A percentile compares a stretch with the other conserved stretches of the same genome.
phyloP scores from a whole-genome alignment of 2,329 filamentous ascomycete species.

The Atkinsonella hypoxylon region DNA sequence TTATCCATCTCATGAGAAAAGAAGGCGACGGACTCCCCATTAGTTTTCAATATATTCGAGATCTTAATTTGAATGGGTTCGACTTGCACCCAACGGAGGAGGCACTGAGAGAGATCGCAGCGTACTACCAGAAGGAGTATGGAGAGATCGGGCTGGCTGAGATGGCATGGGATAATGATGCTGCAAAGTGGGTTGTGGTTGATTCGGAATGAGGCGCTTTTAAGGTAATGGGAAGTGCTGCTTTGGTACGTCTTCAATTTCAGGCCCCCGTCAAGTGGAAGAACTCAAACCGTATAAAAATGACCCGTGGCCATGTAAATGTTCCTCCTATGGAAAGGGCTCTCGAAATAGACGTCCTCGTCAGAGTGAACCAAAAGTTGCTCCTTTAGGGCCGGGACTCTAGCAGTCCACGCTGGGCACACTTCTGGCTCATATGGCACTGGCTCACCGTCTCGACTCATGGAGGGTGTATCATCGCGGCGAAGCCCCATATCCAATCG shows the following conservation, averaged over 20 bases:
- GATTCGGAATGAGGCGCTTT: neutral
- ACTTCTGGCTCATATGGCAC: constrained; percentile 3
- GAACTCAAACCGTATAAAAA: constrained; percentile 10
- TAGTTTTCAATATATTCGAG: constrained; percentile 9
- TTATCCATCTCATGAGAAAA: constrained; percentile 6
- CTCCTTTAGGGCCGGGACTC: constrained; percentile 1
- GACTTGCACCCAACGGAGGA: constrained; percentile 8
- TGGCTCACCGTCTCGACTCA: constrained; percentile 2
- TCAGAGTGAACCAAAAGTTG: constrained; percentile 4
- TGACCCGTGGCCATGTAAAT: constrained; percentile 8
- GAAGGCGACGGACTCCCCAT: constrained; percentile 5
- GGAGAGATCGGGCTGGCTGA: constrained; percentile 5
- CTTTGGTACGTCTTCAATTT: neutral
- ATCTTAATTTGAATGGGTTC: constrained; percentile 9
- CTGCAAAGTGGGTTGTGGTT: neutral
- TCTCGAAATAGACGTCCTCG: constrained; percentile 3
- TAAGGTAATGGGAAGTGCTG: too few species aligned
- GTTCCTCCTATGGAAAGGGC: constrained; percentile 8
- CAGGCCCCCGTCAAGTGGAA: neutral
- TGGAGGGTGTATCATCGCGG: constrained; percentile 2
- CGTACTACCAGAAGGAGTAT: constrained; percentile 8
- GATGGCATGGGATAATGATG: constrained; percentile 4
- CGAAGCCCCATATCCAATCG: constrained; percentile 12
- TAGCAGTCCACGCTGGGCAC: constrained; percentile 5
- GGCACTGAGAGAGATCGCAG: constrained; percentile 7